Conservation (phyloP, 202 grass and related monocot species). For the Zoysia matrella region DNA sequence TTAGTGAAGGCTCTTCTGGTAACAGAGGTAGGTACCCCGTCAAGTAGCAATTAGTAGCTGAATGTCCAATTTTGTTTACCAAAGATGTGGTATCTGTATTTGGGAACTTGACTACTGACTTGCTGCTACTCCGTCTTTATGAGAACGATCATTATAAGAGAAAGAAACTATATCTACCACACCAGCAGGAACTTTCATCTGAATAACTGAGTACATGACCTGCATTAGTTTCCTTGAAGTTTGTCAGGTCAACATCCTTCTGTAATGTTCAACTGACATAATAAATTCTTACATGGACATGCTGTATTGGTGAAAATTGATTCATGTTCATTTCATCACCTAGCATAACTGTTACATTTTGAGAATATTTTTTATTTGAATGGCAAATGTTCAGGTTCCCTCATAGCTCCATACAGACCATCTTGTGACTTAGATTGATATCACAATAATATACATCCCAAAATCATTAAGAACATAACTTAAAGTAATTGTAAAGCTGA, state of each 20-base stretch:
- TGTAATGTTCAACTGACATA: not conserved
- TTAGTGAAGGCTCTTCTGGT: conserved; percentile 91
- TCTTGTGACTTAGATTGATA: conserved; percentile 1
- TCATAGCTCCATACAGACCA: conserved; percentile 10
- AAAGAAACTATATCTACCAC: not conserved
- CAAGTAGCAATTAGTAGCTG: conserved; percentile 6
- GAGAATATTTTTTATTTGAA: conserved; percentile 8
- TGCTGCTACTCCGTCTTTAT: not conserved
- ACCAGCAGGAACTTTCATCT: not conserved
- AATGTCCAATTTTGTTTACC: not conserved
- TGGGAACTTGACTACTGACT: not conserved
- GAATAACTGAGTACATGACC: not conserved
- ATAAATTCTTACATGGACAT: not conserved
- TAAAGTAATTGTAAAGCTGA: conserved; percentile 18
- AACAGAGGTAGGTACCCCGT: conserved; percentile 69
- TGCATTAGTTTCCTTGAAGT: conserved; percentile 16
- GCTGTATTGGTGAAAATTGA: conserved; percentile 3
- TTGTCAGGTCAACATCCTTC: not conserved
- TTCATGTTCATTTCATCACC: not conserved
- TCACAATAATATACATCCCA: not conserved
- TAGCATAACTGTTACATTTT: conserved; percentile 1
- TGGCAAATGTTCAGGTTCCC: not conserved
- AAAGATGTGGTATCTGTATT: conserved; percentile 1
- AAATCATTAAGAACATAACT: not conserved
- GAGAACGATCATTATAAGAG: conserved; percentile 15